A percentile compares a stretch with the other conserved stretches of the same genome.
Evolutionary conservation across 805 yeast species (phyloP).

Genomic region (Wickerhamomyces bovis): DNA sequence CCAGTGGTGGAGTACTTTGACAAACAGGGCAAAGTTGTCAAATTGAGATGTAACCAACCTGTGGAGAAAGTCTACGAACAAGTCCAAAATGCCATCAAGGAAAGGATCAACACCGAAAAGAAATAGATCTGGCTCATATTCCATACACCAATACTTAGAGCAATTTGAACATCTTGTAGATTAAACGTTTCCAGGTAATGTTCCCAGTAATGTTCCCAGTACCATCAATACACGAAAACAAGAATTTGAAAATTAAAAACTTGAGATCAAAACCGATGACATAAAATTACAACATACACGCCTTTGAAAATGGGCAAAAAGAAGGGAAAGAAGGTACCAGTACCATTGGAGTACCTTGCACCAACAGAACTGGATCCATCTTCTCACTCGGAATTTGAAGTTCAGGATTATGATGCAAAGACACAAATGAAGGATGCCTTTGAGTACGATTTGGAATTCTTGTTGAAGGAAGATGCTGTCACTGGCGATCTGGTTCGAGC

Average conservation of each 20-base stretch:
- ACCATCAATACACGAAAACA: too few relatives aligned
- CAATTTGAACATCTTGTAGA: too few relatives aligned
- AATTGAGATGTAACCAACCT: slow-evolving; percentile 70
- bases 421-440: slow-evolving; percentile 14
- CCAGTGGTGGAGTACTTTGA: slow-evolving; percentile 88
- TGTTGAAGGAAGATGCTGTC: slow-evolving; percentile 2
- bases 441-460: slow-evolving; percentile 15
- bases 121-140: too few relatives aligned
- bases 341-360: slow-evolving; percentile 5
- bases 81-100: slow-evolving; percentile 61
- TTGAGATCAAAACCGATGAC: too few relatives aligned
- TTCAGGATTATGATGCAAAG: slow-evolving; percentile 12
- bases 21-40: slow-evolving; percentile 67
- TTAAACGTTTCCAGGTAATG: too few relatives aligned
- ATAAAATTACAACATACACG: not conserved
- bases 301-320: slow-evolving; percentile 2
- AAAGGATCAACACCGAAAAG: slow-evolving; percentile 22
- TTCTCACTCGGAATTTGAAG: not conserved
- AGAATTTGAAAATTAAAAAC: too few relatives aligned
- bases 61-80: slow-evolving; percentile 71
- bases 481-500: not conserved
- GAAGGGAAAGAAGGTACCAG: slow-evolving; percentile 1
- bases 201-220: too few relatives aligned
- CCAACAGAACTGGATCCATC: slow-evolving; percentile 4
- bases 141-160: too few relatives aligned